A percentile compares a stretch with the other conserved stretches of the same genome.
Evolutionary conservation across 495 filamentous ascomycete genomes (phyloP).

Genomic region (Annulohypoxylon maeteangense): DNA sequence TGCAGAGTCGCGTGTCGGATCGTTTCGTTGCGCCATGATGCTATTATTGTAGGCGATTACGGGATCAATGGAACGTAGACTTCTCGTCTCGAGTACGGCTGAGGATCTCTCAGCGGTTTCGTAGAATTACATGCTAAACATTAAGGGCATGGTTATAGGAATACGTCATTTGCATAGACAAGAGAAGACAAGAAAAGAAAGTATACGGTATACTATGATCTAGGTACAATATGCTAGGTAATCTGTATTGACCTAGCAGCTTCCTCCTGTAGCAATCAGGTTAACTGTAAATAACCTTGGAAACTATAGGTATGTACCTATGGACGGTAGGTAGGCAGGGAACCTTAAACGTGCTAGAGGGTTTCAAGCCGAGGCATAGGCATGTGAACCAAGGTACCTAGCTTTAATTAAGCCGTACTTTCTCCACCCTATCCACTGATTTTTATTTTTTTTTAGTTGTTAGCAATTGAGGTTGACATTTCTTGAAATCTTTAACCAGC

Average conservation of each 20-base stretch:
- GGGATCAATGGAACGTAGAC: background rate
- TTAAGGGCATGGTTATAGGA: background rate
- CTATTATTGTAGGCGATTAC: slow-evolving; percentile 25
- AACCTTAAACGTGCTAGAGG: background rate
- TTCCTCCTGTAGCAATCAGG: background rate
- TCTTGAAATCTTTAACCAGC: background rate
- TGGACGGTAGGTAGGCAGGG: no score
- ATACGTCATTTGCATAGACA: background rate
- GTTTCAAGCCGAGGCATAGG: slow-evolving; percentile 30
- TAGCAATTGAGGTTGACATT: background rate
- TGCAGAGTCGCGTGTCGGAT: slow-evolving; percentile 63
- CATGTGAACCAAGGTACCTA: slow-evolving; percentile 29
- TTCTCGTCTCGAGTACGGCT: slow-evolving; percentile 21
- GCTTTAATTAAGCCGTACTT: no score
- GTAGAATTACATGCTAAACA: slow-evolving; percentile 32
- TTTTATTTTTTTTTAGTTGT: background rate
- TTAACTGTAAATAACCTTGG: no score
- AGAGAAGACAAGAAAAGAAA: background rate
- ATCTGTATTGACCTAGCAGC: background rate
- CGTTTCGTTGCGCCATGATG: slow-evolving; percentile 51
- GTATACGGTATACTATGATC: no score
- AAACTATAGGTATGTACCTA: no score
- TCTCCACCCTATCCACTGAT: slow-evolving; percentile 8
- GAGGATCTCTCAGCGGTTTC: slow-evolving; percentile 33
- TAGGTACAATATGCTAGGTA: background rate